A percentile compares a stretch with the other conserved stretches of the same genome.
These are phyloP conservation scores for Syzygium malaccense DNA, from an alignment of 441 rosid genomes.

Conservation along the genomic window DNA sequence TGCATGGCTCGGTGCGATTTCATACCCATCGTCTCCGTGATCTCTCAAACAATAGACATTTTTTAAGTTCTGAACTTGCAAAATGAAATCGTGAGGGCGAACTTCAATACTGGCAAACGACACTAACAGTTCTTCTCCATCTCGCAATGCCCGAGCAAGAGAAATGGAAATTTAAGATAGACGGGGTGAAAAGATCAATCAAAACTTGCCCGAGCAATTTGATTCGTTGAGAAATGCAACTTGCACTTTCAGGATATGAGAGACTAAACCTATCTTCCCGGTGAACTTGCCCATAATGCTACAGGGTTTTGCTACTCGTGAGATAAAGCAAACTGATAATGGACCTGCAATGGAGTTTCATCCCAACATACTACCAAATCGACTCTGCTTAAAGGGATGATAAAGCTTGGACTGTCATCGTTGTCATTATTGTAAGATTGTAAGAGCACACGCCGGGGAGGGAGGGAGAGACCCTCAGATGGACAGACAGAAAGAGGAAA, in stretches of 20 bases:
- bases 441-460: not conserved
- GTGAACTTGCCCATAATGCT: not conserved
- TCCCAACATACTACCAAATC: not conserved
- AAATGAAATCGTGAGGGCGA: not conserved
- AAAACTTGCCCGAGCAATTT: not conserved
- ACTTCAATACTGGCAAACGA: not conserved
- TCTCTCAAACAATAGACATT: not conserved
- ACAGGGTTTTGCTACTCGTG: not conserved
- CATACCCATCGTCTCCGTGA: not conserved
- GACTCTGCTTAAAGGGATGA: not conserved
- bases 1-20: not conserved
- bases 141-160: not conserved
- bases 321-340: not conserved
- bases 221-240: not conserved
- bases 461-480: not conserved
- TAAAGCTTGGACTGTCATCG: not conserved
- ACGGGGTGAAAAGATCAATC: not conserved
- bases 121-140: not conserved
- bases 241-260: not conserved
- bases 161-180: not conserved
- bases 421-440: not conserved
- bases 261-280: not conserved
- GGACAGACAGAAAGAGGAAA: not conserved
- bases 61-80: not conserved
- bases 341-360: accelerated